A percentile compares a stretch with the other conserved stretches of the same genome.
phyloP scores from a whole-genome alignment of 1,284 basidiomycete species.

The Ganoderma leucocontextum region DNA sequence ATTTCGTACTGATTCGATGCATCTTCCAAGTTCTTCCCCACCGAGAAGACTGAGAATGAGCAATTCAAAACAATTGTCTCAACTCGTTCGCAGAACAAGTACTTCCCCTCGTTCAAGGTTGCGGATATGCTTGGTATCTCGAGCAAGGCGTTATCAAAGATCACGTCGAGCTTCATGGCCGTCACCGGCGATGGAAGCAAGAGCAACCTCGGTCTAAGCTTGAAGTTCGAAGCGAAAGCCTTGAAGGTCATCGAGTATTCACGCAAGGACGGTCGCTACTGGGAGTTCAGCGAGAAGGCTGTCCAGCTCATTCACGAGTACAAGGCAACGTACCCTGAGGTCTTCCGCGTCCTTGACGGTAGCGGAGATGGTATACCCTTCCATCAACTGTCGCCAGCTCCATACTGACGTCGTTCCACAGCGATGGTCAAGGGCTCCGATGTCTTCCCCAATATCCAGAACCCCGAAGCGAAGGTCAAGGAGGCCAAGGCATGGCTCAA shows the following conservation, averaged over 20 bases:
- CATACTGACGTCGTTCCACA: conserved; percentile 37
- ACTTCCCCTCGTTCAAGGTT: conserved; percentile 80
- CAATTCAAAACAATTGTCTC: conserved; percentile 77
- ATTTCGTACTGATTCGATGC: conserved; percentile 8
- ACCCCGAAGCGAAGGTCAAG: conserved; percentile 77
- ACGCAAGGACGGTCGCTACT: conserved; percentile 82
- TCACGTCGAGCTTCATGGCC: conserved; percentile 95
- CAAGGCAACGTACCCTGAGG: conserved; percentile 83
- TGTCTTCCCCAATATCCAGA: conserved; percentile 64
- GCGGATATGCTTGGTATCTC: conserved; percentile 77
- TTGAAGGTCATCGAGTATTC: conserved; percentile 97
- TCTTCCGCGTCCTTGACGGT: conserved; percentile 78
- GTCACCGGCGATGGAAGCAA: conserved; percentile 79
- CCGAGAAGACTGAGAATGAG: conserved; percentile 81
- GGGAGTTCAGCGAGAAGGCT: conserved; percentile 95
- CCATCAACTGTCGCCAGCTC: conserved; percentile 30
- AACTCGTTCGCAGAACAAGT: conserved; percentile 62
- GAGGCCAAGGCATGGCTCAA: conserved; percentile 91
- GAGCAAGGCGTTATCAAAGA: conserved; percentile 82
- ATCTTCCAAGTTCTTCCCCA: conserved; percentile 81
- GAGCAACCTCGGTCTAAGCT: conserved; percentile 90
- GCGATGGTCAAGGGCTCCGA: conserved; percentile 81
- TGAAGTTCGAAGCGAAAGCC: conserved; percentile 98
- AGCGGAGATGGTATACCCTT: conserved; percentile 65
- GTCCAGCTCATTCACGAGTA: conserved; percentile 86